Evolutionary conservation across 805 yeast species (phyloP).

Genomic region (Candida arabinofermentans): DNA sequence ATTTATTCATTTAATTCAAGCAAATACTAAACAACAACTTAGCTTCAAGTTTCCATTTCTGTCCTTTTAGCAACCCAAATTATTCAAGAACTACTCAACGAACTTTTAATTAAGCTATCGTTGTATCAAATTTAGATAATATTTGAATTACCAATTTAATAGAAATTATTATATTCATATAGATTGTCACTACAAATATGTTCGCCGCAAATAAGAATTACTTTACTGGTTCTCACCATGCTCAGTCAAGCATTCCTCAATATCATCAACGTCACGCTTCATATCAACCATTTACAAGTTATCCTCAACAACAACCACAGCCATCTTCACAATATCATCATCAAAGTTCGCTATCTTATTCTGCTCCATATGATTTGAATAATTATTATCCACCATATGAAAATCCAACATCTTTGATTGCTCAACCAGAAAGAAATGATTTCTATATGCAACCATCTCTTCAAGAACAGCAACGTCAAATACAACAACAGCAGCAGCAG

Average conservation of each 20-base stretch:
- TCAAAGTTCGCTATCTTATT: constrained; percentile 19
- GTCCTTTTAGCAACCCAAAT: no score
- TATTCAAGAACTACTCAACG: constrained; percentile 18
- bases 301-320: constrained; percentile 6
- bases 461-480: constrained; percentile 1
- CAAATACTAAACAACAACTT: constrained; percentile 1
- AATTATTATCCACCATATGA: constrained; percentile 7
- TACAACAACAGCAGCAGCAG: constrained; percentile 10
- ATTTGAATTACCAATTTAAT: neutral
- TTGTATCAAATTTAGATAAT: constrained; percentile 7
- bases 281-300: constrained; percentile 12
- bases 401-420: neutral
- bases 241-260: constrained; percentile 7
- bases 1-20: constrained; percentile 3
- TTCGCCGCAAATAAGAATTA: constrained; percentile 3
- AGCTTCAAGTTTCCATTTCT: neutral
- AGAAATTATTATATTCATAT: constrained; percentile 1
- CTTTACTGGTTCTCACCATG: constrained; percentile 1
- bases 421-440: constrained; percentile 5
- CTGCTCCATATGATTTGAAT: constrained; percentile 14
- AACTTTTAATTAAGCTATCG: constrained; percentile 44
- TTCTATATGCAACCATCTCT: constrained; percentile 9
- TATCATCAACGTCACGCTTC: constrained; percentile 21
- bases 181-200: constrained; percentile 11
- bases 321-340: constrained; percentile 14